Conservation (phyloP, 768 basidiomycete genomes). For the Cystobasidium ongulense region DNA sequence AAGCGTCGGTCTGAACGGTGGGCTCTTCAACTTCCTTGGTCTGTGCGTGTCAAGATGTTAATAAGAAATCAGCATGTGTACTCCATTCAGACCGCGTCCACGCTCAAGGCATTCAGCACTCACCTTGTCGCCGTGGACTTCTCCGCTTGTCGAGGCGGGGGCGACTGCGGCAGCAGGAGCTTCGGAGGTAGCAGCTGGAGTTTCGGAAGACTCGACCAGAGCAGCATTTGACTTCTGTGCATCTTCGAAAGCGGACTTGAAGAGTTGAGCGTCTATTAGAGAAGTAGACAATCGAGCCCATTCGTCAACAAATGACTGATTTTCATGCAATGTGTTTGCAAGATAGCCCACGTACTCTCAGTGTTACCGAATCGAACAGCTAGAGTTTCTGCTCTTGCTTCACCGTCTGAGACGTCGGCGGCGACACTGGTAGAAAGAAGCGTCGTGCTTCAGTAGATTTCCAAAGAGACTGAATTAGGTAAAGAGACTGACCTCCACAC, state of each 20-base stretch:
- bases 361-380: constrained; percentile 97
- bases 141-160: neutral
- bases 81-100: too few relatives aligned
- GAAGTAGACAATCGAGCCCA: neutral
- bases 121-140: constrained; percentile 22
- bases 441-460: neutral
- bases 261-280: constrained; percentile 64
- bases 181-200: constrained; percentile 31
- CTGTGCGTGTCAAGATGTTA: neutral
- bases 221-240: constrained; percentile 64
- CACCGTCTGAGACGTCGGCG: constrained; percentile 86
- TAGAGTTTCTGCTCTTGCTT: constrained; percentile 84
- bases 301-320: neutral
- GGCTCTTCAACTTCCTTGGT: constrained; percentile 20
- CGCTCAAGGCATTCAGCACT: neutral
- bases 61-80: neutral
- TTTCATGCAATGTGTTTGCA: constrained; percentile 21
- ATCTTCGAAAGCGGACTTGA: constrained; percentile 80
- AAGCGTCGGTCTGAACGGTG: constrained; percentile 14
- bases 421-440: constrained; percentile 51
- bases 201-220: too few relatives aligned
- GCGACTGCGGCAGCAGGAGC: constrained; percentile 42
- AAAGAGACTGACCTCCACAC: constrained; percentile 63
- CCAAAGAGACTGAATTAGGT: neutral
- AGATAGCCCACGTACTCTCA: constrained; percentile 61